Percentiles rank a stretch among this genome's conserved stretches.
Evolutionary conservation across 2,329 filamentous ascomycete genomes (phyloP).

Genomic region (Samsoniella hepiali): DNA sequence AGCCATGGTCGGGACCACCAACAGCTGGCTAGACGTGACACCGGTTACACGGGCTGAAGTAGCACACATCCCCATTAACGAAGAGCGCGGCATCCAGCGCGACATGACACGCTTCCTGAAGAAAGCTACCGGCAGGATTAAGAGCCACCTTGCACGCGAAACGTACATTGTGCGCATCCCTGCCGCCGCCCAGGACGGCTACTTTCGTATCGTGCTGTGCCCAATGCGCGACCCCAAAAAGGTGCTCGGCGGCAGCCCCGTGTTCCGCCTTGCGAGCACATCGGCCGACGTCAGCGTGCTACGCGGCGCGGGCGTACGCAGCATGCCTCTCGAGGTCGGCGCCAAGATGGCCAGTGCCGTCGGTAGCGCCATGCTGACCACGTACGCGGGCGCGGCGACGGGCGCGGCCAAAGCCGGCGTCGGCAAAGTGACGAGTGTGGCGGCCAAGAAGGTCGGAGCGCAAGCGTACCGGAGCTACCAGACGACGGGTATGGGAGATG

Average conservation of each 20-base stretch:
- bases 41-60: slow-evolving; percentile 47
- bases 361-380: slow-evolving; percentile 43
- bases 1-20: slow-evolving; percentile 56
- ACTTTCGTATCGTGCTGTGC: slow-evolving; percentile 65
- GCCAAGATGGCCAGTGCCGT: slow-evolving; percentile 54
- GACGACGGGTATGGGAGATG: slow-evolving; percentile 26
- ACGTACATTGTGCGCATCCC: slow-evolving; percentile 65
- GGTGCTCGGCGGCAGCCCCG: slow-evolving; percentile 61
- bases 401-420: slow-evolving; percentile 40
- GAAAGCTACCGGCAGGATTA: slow-evolving; percentile 45
- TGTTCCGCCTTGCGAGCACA: slow-evolving; percentile 66
- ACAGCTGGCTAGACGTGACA: slow-evolving; percentile 66
- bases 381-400: slow-evolving; percentile 38
- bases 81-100: slow-evolving; percentile 65
- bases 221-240: slow-evolving; percentile 46
- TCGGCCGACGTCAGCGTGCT: slow-evolving; percentile 59
- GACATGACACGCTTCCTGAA: slow-evolving; percentile 64
- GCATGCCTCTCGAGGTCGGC: slow-evolving; percentile 64
- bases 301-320: slow-evolving; percentile 61
- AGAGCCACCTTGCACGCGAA: slow-evolving; percentile 54
- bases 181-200: slow-evolving; percentile 60
- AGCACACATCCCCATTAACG: slow-evolving; percentile 49
- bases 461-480: slow-evolving; percentile 38
- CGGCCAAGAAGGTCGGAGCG: slow-evolving; percentile 39
- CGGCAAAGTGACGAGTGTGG: slow-evolving; percentile 33